phyloP scores from a whole-genome alignment of 2,329 filamentous ascomycete species.

The Lasiodiplodia sp. region DNA sequence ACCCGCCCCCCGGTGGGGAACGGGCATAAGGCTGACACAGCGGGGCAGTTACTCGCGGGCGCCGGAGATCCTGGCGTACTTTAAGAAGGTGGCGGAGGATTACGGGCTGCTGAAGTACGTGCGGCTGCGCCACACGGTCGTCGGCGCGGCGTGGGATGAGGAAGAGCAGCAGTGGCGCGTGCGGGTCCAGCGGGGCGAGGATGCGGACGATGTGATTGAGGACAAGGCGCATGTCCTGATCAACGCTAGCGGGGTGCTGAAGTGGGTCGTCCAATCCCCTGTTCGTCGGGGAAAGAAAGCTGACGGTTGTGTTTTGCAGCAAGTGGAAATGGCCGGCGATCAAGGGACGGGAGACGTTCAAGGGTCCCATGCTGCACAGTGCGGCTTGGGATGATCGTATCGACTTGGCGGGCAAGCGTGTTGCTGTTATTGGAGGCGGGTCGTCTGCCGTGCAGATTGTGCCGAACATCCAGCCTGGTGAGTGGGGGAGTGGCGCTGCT shows the following conservation, averaged over 20 bases:
- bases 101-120: neutral
- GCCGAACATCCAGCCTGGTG: conserved; percentile 40
- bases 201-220: conserved; percentile 42
- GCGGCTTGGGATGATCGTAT: conserved; percentile 50
- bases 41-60: conserved; percentile 32
- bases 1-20: too few relatives aligned
- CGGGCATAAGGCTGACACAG: neutral
- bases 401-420: conserved; percentile 34
- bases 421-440: conserved; percentile 44
- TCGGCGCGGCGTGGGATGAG: conserved; percentile 50
- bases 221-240: conserved; percentile 52
- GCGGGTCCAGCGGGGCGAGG: conserved; percentile 40
- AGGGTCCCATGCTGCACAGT: conserved; percentile 54
- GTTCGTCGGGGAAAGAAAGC: neutral
- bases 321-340: conserved; percentile 56
- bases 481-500: rapidly evolving
- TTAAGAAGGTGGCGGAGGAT: neutral
- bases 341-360: conserved; percentile 51
- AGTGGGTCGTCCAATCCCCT: conserved; percentile 31
- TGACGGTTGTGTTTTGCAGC: neutral
- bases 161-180: conserved; percentile 50
- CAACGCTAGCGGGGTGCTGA: conserved; percentile 54
- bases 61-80: conserved; percentile 3
- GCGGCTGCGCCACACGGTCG: neutral
- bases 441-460: conserved; percentile 47